Evolutionary conservation across 2,329 filamentous ascomycete genomes (phyloP), one percentile per base, ranked within the genome.

Genomic region (Hymenoscyphus occultus): DNA sequence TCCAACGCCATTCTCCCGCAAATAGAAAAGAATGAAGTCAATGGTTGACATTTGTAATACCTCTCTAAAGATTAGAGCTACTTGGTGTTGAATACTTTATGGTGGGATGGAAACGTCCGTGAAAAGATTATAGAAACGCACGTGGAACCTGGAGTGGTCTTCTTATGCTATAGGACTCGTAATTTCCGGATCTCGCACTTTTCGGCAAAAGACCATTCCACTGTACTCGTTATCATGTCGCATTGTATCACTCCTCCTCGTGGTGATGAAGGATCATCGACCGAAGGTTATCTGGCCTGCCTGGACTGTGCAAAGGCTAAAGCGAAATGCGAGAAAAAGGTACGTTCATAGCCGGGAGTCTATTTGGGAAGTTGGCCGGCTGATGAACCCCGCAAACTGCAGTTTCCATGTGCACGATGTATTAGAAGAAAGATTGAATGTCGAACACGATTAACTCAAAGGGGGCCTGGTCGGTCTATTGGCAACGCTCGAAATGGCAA

Each of bases 171-270:
- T 28, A 51, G 45, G 45, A 51, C 45, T 51, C n/a, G 45, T 51
- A 51, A 51, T 51, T 51, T 51, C 45, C 45, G 45, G 45, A 51
- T 51, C 45, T 51, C 45, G 45, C 45, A 51, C 45, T 51, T 51
- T 51, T 51, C 45, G 45, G 45, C 35, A 51, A 19, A 51, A 51
- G 22, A 13, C 19, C 45, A 51, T 22, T 19, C 9, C 9, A 51
- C n/a, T 22, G 45, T 51, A 51, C 45, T 51, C 45, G 45, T 9
- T 51, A 51, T 51, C 45, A 51, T 51, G 45, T 51, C 45, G 19
- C 19, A 22, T n/a, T 51, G 45, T 51, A 51, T 51, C 45, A 51
- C 45, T 51, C 45, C 45, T 51, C 45, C 45, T 51, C 45, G 45
- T 22, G 45, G 45, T 51, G 9, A 51, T 19, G 45, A 51, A 7